Evolutionary conservation across 805 yeast species (phyloP), one percentile per base, ranked within the genome.

Genomic region (Kregervanrija pseudodelftensis): DNA sequence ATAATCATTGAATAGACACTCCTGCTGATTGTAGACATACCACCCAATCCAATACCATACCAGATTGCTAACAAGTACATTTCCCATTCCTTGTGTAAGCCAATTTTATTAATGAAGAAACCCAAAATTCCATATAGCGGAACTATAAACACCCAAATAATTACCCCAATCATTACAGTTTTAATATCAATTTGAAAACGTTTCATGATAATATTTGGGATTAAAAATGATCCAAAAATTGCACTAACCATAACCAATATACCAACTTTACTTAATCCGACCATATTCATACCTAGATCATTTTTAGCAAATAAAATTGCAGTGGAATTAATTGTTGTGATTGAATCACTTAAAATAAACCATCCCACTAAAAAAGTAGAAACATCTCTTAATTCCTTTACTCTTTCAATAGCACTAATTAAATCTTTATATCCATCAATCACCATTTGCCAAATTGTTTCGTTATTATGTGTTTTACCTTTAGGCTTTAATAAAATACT

Each of bases 21-120:
- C 40, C 93, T 69, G 28, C 88, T 76, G 1, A 81, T 69, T 0
- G 91, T 81, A 8, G 84, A 73, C 17, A 85, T 62, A 0, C 89
- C 89, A 30, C 95, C 95, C 22, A 85, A 59, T 0, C 87, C 75
- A 44, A 81, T 61, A 1, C 95, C 93, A 59, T 85, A 85, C 85
- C 89, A 80, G 0, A 79, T 62, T 0, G 90, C 87, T 17, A 84
- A 60, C 1, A 78, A 36, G 53, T 73, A 85, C 82, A 84, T 81
- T 58, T 85, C 95, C 56, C 68, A 64, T n/a, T 77, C 70, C 48
- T 76, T 77, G 44, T 73, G 76, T 39, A 85, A 64, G 0, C 93
- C 91, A 38, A 83, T 56, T 11, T 52, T 54, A 1, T 68, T 56
- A 52, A 79, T 70, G 51, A 70, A 70, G 55, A 84, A 82, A 0